Evolutionary conservation across 2,329 filamentous ascomycete genomes (phyloP), one percentile per base, ranked within the genome.

Genomic region (Fusarium gaditjirri): DNA sequence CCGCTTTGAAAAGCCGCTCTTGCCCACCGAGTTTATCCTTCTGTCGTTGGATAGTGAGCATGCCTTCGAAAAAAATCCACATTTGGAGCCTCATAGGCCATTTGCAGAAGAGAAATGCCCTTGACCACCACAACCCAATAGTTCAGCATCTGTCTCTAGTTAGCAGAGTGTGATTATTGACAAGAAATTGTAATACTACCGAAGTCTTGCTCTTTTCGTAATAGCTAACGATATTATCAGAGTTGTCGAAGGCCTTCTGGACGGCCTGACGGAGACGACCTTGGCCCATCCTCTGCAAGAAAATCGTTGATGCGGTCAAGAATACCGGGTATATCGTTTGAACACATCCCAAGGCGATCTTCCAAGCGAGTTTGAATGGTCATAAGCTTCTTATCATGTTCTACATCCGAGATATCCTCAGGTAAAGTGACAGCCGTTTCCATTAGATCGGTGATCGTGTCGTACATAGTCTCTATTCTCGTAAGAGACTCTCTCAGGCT

Each of bases 171-270:
- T 11, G 5, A 29, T n/a, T n/a, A 11, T 29, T n/a, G 6, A 3
- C 19, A 4, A 7, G 9, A n/a, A 4, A 3, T n/a, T 17, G 9
- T 3, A 6, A n/a, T 6, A 11, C 3, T 31, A 47, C 27, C 21
- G 14, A 31, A 1, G 14, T 17, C 3, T 47, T 47, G 27, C 44
- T 31, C 21, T n/a, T 31, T 31, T 47, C 21, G 3, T 47, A 31
- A n/a, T 17, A 47, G 1, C 27, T 17, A 4, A 31, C 7, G 21
- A 31, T 31, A 1, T 31, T 13, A n/a, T 31, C 14, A 31, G 21
- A 31, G 3, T 2, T 31, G 21, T 31, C 27, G 3, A 47, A 47
- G 10, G 44, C 27, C 2, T 31, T 47, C 7, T 31, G 44, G 3
- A 47, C 21, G 3, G 44, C 27, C 44, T 31, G 44, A 6, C 27